These are phyloP conservation scores for Boechera retrofracta DNA, from an alignment of 345 rosid species.

Conservation along the genomic window DNA sequence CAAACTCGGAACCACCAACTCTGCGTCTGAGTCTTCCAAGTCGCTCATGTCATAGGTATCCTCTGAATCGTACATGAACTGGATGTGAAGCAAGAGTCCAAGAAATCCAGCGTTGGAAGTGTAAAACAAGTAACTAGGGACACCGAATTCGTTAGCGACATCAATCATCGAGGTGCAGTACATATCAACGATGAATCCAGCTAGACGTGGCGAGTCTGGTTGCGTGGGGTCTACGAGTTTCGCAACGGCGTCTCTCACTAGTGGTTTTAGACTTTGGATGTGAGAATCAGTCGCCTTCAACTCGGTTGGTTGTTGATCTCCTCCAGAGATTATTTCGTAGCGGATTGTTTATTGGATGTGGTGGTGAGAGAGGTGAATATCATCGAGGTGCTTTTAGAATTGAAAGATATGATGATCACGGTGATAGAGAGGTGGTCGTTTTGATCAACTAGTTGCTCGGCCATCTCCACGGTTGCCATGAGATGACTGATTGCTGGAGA, in stretches of 20 bases:
- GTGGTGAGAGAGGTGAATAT: conserved; percentile 3
- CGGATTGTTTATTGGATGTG: conserved; percentile 10
- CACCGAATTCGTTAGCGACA: conserved; percentile 49
- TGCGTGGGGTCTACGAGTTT: not conserved
- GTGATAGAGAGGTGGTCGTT: conserved; percentile 44
- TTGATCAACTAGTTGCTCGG: conserved; percentile 47
- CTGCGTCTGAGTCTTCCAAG: conserved; percentile 45
- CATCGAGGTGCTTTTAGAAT: conserved; percentile 17
- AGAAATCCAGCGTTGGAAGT: conserved; percentile 49
- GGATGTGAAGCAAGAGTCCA: conserved; percentile 39
- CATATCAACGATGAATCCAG: conserved; percentile 58
- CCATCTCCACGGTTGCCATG: conserved; percentile 46
- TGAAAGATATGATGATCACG: conserved; percentile 46
- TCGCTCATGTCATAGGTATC: conserved; percentile 30
- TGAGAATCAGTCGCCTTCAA: conserved; percentile 11
- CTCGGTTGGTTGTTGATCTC: conserved; percentile 8
- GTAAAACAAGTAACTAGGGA: conserved; percentile 56
- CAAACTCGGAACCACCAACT: conserved; percentile 45
- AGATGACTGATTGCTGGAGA: conserved; percentile 50
- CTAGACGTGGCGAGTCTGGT: conserved; percentile 42
- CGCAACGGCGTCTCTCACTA: conserved; percentile 46
- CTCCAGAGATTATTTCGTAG: conserved; percentile 39
- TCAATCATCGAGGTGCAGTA: conserved; percentile 54
- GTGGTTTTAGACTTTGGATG: conserved; percentile 32
- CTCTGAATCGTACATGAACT: conserved; percentile 23